Evolutionary conservation across 192 early-diverging fungal species (phyloP).

Genomic region (Podila epicladia): DNA sequence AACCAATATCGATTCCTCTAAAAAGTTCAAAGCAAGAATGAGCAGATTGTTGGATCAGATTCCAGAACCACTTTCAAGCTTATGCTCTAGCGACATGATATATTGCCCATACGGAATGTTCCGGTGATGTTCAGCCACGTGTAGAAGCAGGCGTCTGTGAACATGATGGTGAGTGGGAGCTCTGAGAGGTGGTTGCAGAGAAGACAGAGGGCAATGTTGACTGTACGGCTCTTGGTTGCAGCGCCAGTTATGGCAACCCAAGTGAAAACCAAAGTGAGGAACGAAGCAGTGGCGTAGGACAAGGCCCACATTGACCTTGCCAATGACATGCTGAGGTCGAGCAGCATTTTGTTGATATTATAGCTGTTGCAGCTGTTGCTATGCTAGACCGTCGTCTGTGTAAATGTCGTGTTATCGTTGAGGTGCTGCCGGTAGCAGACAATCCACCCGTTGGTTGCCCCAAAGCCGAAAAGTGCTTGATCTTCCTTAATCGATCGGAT

Average conservation of each 20-base stretch:
- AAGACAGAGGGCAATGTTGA: slow-evolving; percentile 31
- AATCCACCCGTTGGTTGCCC: background rate
- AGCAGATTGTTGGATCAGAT: background rate
- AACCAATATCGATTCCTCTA: slow-evolving; percentile 41
- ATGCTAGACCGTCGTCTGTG: background rate
- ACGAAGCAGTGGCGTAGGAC: slow-evolving; percentile 29
- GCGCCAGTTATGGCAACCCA: slow-evolving; percentile 37
- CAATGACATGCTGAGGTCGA: slow-evolving; percentile 19
- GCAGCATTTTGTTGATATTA: background rate
- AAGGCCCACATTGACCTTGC: slow-evolving; percentile 43
- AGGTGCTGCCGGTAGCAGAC: background rate
- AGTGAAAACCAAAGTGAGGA: slow-evolving; percentile 27
- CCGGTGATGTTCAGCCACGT: slow-evolving; percentile 47
- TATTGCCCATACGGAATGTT: slow-evolving; percentile 30
- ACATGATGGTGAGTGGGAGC: slow-evolving; percentile 33
- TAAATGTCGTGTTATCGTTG: background rate
- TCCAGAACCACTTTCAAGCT: background rate
- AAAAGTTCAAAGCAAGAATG: background rate
- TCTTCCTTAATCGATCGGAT: too few species aligned
- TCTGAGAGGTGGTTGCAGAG: slow-evolving; percentile 37
- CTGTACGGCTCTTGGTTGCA: slow-evolving; percentile 20
- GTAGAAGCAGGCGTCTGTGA: slow-evolving; percentile 38
- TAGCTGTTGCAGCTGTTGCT: background rate
- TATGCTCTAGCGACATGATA: too few species aligned
- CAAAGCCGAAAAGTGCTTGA: background rate